Evolutionary conservation across 2,329 filamentous ascomycete genomes (phyloP), one percentile per base, ranked within the genome.

Genomic region (Nectriaceae sp.): DNA sequence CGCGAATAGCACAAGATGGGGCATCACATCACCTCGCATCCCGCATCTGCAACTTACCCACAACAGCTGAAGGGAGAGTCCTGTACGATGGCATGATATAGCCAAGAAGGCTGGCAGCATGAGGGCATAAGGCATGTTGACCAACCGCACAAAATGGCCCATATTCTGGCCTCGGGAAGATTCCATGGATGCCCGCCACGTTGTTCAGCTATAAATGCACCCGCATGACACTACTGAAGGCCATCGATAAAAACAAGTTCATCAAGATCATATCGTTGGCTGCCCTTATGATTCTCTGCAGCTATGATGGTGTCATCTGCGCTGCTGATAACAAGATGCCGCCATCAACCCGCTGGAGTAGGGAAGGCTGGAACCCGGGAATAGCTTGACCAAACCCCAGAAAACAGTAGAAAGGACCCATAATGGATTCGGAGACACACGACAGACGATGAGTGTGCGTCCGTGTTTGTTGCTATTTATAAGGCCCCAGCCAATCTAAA

Each of bases 21-120:
- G 40, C 51, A 57, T 60, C 53, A 50, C 57, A 59, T 62, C 55
- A 62, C 57, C 49, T 40, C 42, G 57, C 57, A 56, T 48, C 20
- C 16, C 37, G 33, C 48, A 36, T 49, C 24, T 29, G 24, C 24
- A 29, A 6, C 24, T 29, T 13, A 29, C 6, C 24, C 24, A 29
- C 24, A 6, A n/a, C n/a, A n/a, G n/a, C n/a, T n/a, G 13, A 29
- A 6, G 24, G 24, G 24, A 29, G 24, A 6, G 6, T 29, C 24
- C 24, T 6, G 24, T 6, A 6, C 24, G 24, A 6, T 6, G 24
- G 24, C 24, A 29, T 29, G 24, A 13, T 6, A 29, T 29, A 13
- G 6, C 6, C 6, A 13, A 29, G 24, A 29, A 13, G 24, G 24
- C 24, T 29, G 24, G 13, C 24, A 29, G 24, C 6, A n/a, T n/a